Evolutionary conservation across 495 filamentous ascomycete species (phyloP), one percentile per base, ranked within the genome.

Genomic region (Penicillium subrubescens): DNA sequence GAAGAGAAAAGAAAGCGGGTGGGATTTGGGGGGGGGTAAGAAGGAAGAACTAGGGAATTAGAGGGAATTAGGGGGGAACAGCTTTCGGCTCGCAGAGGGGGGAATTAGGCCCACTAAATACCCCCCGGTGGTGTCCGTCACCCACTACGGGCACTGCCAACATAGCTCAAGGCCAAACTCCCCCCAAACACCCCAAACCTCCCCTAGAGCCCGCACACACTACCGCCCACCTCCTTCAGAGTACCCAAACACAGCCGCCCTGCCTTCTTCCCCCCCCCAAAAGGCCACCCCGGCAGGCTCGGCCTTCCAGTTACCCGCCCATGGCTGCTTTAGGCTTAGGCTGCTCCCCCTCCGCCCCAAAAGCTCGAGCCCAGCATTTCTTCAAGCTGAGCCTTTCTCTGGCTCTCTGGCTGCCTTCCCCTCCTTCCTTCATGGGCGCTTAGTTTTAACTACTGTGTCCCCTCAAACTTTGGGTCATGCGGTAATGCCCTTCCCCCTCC

Each of bases 261-360:
- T 54, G 58, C 57, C 54, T 31, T 62, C 53, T 44, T 23, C 34
- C 41, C 59, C 44, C 15, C 35, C 17, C 23, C 53, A 6, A 37
- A 56, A 10, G 17, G 25, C 53, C 34, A 35, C 57, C 61, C 61
- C 61, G 64, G 60, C 60, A 65, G 59, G 39, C 41, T 56, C 39
- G 50, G 37, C 57, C 14, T 35, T 41, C 54, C 21, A 29, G 34
- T 31, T 31, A 52, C 39, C 53, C 15, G 29, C 37, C 37, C 11
- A 46, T 63, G 57, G 67, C 70, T 70, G 65, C 67, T 74, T 74
- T 74, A 62, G 71, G 71, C 71, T 70, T 74, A 74, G 46, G 25
- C 48, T n/a, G 14, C 8, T 19, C 17, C 19, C 44, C 43, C 19
- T 11, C 19, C 43, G 19, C 41, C 41, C 44, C 44, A 19, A 48